Evolutionary conservation across 2,329 filamentous ascomycete species (phyloP).

Genomic region (Ampelomyces quisqualis): DNA sequence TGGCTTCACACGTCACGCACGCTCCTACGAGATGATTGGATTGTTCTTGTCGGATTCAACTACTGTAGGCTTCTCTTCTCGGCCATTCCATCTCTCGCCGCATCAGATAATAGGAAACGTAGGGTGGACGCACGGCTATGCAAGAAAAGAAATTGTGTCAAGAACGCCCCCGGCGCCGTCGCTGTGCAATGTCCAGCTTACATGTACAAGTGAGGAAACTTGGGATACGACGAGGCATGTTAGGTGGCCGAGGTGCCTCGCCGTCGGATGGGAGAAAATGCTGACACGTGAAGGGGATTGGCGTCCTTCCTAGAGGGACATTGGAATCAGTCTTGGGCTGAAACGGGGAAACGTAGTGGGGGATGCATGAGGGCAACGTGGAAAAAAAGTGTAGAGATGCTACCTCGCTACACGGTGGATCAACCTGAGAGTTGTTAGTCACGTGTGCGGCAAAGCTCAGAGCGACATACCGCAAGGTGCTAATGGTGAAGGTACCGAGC

Average conservation of each 20-base stretch:
- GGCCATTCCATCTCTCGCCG: neutral
- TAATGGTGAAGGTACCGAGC: conserved; percentile 86
- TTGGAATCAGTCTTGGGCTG: conserved; percentile 3
- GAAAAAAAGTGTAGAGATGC: conserved; percentile 11
- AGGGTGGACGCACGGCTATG: conserved; percentile 1
- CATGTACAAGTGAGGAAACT: neutral
- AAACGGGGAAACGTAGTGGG: conserved; percentile 1
- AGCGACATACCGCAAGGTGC: conserved; percentile 47
- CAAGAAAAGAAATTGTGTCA: conserved; percentile 1
- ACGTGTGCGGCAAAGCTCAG: neutral
- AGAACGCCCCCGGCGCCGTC: conserved; percentile 6
- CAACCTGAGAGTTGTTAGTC: conserved; percentile 23
- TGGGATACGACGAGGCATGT: neutral
- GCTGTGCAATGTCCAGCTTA: conserved; percentile 8
- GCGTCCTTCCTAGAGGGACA: conserved; percentile 4
- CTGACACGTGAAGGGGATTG: conserved; percentile 6
- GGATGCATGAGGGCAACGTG: neutral
- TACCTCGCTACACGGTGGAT: conserved; percentile 35
- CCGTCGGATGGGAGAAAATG: conserved; percentile 6
- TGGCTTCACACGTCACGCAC: too few relatives aligned
- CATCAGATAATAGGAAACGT: neutral
- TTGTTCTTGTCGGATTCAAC: neutral
- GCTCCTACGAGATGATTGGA: too few relatives aligned
- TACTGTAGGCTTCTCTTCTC: neutral
- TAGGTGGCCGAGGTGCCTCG: conserved; percentile 3